Percentiles rank a stretch among this genome's conserved stretches.
Evolutionary conservation across 2,329 filamentous ascomycete species (phyloP).

Genomic region (Botrytis tulipae): DNA sequence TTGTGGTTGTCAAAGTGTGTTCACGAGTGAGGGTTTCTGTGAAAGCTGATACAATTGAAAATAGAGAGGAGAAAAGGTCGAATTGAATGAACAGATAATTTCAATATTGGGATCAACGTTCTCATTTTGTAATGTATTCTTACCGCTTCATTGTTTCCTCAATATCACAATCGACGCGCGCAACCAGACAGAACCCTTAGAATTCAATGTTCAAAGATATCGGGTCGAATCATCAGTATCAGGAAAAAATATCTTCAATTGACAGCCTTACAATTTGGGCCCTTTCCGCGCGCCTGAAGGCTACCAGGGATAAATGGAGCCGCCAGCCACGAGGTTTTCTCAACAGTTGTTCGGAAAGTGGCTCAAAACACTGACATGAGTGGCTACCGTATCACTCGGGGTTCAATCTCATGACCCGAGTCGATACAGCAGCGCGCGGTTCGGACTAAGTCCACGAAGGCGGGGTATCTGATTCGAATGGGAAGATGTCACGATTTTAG

Average conservation of each 20-base stretch:
- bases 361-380: conserved; percentile 30
- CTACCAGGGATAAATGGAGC: conserved; percentile 23
- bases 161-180: conserved; percentile 10
- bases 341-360: conserved; percentile 30
- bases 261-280: conserved; percentile 21
- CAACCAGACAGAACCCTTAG: not conserved
- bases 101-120: not conserved
- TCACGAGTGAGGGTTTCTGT: not conserved
- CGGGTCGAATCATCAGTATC: conserved; percentile 11
- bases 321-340: conserved; percentile 29
- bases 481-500: conserved; percentile 4
- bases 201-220: not conserved
- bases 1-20: not conserved
- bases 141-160: not conserved
- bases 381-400: conserved; percentile 27
- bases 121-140: conserved; percentile 12
- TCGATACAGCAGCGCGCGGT: conserved; percentile 18
- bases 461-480: conserved; percentile 2
- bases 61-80: not conserved
- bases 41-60: conserved; percentile 3
- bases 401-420: conserved; percentile 3
- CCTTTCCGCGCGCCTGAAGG: conserved; percentile 33
- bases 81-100: not conserved
- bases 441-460: not conserved
- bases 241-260: conserved; percentile 17